Percentiles rank a stretch among this genome's conserved stretches.
These are phyloP conservation scores for Agrocybe chaxingu DNA, from an alignment of 768 basidiomycete species.

Conservation along the genomic window DNA sequence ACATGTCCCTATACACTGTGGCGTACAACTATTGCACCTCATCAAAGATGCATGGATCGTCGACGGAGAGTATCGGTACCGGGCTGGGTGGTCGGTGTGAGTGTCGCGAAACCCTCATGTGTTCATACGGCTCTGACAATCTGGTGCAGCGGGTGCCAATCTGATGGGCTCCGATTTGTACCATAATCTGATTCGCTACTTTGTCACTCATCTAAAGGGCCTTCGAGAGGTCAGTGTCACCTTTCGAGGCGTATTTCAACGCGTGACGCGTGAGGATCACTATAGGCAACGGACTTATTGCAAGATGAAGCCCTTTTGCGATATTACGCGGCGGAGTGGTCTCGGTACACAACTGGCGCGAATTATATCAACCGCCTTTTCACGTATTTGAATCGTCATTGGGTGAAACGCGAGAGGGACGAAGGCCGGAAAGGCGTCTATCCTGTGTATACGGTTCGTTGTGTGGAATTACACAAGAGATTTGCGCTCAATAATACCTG, in stretches of 20 bases:
- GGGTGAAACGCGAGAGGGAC: conserved; percentile 98
- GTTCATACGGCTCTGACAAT: conserved; percentile 28
- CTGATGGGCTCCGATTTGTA: conserved; percentile 98
- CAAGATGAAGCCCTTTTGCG: conserved; percentile 86
- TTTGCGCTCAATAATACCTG: neutral
- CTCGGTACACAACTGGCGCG: conserved; percentile 93
- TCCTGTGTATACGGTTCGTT: conserved; percentile 83
- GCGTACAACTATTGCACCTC: conserved; percentile 98
- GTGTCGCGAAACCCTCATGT: conserved; percentile 23
- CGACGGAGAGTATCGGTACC: conserved; percentile 41
- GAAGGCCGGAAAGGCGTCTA: conserved; percentile 95
- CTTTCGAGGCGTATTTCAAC: neutral
- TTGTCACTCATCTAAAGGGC: conserved; percentile 76
- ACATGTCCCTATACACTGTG: conserved; percentile 88
- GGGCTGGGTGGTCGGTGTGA: conserved; percentile 66
- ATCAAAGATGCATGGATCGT: conserved; percentile 64
- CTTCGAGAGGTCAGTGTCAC: conserved; percentile 40
- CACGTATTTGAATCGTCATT: conserved; percentile 97
- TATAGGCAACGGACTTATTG: conserved; percentile 71
- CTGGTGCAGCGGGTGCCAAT: conserved; percentile 75
- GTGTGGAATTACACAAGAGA: too few relatives aligned
- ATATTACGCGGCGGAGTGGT: conserved; percentile 94
- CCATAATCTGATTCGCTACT: conserved; percentile 90
- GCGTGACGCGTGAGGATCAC: conserved; percentile 15
- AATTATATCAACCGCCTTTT: conserved; percentile 97